A percentile compares a stretch with the other conserved stretches of the same genome.
Evolutionary conservation across 257 asterid species (phyloP).

Genomic region (Fraxinus anomala): DNA sequence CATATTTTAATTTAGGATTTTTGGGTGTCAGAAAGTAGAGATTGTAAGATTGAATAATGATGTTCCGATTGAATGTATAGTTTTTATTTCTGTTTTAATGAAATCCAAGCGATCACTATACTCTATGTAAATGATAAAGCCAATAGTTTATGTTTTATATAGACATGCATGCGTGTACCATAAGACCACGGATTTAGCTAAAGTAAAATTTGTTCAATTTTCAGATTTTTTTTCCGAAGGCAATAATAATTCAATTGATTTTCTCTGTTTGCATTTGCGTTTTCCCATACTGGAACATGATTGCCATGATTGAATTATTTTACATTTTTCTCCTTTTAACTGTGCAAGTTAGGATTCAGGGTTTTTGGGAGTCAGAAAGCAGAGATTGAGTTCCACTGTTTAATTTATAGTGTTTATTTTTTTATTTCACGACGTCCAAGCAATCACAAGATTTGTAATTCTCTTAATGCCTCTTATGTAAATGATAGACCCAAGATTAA

Average conservation of each 20-base stretch:
- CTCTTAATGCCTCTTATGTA: too few relatives aligned
- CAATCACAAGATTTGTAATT: too few relatives aligned
- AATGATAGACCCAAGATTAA: too few relatives aligned
- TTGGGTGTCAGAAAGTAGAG: neutral
- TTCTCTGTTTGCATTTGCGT: neutral
- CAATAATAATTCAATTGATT: constrained; percentile 6
- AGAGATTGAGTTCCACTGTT: neutral
- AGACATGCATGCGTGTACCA: neutral
- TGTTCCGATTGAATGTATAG: too few relatives aligned
- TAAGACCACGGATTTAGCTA: neutral
- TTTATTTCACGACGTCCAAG: too few relatives aligned
- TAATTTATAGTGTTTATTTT: too few relatives aligned
- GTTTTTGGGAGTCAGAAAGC: constrained; percentile 19
- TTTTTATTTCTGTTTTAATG: too few relatives aligned
- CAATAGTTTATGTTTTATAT: neutral
- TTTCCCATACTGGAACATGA: neutral
- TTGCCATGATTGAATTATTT: neutral
- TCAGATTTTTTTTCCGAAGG: too few relatives aligned
- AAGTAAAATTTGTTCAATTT: neutral
- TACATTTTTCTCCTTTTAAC: neutral
- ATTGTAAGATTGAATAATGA: too few relatives aligned
- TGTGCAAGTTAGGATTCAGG: constrained; percentile 25
- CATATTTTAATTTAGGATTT: constrained; percentile 33
- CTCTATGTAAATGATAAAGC: neutral
- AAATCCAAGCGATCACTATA: too few relatives aligned